Percentiles rank a stretch among this genome's conserved stretches.
phyloP scores from a whole-genome alignment of 495 filamentous ascomycete species.

The Talaromyces ruber region DNA sequence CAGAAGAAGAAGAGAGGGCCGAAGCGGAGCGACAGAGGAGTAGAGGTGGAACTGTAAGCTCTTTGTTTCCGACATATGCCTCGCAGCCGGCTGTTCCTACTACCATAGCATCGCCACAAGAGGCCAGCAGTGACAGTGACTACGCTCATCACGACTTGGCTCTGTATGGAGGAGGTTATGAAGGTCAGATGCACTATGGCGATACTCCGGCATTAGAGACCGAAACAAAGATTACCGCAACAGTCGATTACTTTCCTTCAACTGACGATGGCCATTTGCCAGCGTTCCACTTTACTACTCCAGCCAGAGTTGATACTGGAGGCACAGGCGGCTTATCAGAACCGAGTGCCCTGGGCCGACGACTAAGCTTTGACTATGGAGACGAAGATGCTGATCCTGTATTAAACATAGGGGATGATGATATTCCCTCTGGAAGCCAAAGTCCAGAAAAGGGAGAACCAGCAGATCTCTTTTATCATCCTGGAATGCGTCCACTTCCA shows the following conservation, averaged over 20 bases:
- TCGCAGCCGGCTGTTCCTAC: slow-evolving; percentile 12
- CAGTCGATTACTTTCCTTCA: slow-evolving; percentile 9
- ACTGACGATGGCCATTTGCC: slow-evolving; percentile 34
- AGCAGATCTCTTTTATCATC: slow-evolving; percentile 91
- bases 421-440: slow-evolving; percentile 44
- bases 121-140: slow-evolving; percentile 49
- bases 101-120: slow-evolving; percentile 7
- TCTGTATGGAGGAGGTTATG: slow-evolving; percentile 66
- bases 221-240: slow-evolving; percentile 12
- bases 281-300: slow-evolving; percentile 44
- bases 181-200: slow-evolving; percentile 64
- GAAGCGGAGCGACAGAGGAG: slow-evolving; percentile 41
- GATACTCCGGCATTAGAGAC: slow-evolving; percentile 33
- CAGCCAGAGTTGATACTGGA: slow-evolving; percentile 64
- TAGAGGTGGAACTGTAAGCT: slow-evolving; percentile 43
- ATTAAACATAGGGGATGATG: slow-evolving; percentile 40
- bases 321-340: slow-evolving; percentile 80
- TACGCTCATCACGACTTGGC: slow-evolving; percentile 64
- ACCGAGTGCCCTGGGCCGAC: slow-evolving; percentile 52
- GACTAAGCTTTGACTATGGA: slow-evolving; percentile 89
- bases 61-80: slow-evolving; percentile 21
- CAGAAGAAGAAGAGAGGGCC: slow-evolving; percentile 69
- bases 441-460: slow-evolving; percentile 55
- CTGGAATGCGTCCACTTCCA: slow-evolving; percentile 72
- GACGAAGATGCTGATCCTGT: slow-evolving; percentile 54